Percentiles rank a stretch among this genome's conserved stretches.
phyloP scores from a whole-genome alignment of 768 basidiomycete genomes.

The Kwoniella dendrophila region DNA sequence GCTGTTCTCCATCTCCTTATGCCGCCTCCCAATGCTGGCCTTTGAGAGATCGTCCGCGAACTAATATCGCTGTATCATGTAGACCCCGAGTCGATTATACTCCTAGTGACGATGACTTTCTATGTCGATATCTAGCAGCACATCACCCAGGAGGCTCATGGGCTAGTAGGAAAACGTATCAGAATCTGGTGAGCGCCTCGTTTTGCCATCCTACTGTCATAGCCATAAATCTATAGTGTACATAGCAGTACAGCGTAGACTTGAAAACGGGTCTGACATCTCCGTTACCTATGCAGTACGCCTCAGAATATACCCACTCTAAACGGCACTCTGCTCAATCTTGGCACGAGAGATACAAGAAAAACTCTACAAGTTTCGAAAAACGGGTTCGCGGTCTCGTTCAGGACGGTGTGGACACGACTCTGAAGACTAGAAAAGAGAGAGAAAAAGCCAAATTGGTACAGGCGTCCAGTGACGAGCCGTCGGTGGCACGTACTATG shows the following conservation, averaged over 20 bases:
- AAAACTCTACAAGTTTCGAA: constrained; percentile 23
- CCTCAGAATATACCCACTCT: constrained; percentile 28
- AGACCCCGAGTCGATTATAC: constrained; percentile 43
- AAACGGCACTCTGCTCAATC: constrained; percentile 40
- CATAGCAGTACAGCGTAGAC: no score
- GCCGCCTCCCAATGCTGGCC: neutral
- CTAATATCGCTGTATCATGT: neutral
- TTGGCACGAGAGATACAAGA: constrained; percentile 52
- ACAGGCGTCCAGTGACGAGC: neutral
- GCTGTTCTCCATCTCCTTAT: no score
- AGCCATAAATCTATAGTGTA: no score
- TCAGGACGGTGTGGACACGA: constrained; percentile 27
- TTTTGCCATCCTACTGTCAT: no score
- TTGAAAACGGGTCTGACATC: no score
- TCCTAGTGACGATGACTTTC: constrained; percentile 44
- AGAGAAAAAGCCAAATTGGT: constrained; percentile 25
- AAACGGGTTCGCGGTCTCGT: constrained; percentile 26
- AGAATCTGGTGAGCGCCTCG: constrained; percentile 31
- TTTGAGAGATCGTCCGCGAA: neutral
- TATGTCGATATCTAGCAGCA: constrained; percentile 42
- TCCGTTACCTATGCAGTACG: constrained; percentile 6
- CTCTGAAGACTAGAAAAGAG: constrained; percentile 35
- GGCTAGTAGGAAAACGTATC: constrained; percentile 41
- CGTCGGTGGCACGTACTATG: neutral
- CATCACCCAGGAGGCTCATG: constrained; percentile 39